Evolutionary conservation across 345 rosid genomes (phyloP), one percentile per base, ranked within the genome.

Genomic region (Rhodamnia argentea): DNA sequence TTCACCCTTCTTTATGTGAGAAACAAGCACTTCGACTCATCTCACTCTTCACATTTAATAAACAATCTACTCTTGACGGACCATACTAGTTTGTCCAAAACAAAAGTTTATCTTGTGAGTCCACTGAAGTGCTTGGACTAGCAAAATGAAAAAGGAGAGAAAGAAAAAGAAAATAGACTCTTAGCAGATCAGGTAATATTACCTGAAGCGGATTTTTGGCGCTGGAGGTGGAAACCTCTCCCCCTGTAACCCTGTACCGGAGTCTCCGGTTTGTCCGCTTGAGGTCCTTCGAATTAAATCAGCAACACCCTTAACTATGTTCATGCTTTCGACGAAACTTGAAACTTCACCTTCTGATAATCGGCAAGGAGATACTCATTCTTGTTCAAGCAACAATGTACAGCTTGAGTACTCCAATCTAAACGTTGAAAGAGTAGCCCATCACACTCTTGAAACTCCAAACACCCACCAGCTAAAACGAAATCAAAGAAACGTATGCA

Each of bases 241-340:
- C 29, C 86, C 75, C 5, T 88, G 89, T 58, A 88, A 83, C 74
- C 93, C 92, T 4, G 90, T 81, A 84, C 87, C 20, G 42, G 94
- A 92, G 78, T 92, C 94, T 62, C 89, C 93, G 83, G 89, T 75
- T 84, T 88, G 91, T 84, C 89, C 86, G 85, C 91, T 83, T 74
- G 95, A 91, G 50, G 94, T 88, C 90, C 95, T 90, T 70, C 97
- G 94, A 59, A 94, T 92, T 84, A 94, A 94, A 88, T 93, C 95
- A 37, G 97, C 97, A 82, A 94, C 95, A 82, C 97, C 95, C 91
- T 92, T 94, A 37, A 94, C 95, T 47, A 94, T 93, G 88, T 94
- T 94, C 97, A 94, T 94, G 88, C 87, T 90, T 86, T 82, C 84
- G 81, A 82, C 88, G 20, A 83, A 83, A 76, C 40, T 70, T 29